Conservation (phyloP, 2,329 filamentous ascomycete genomes). For the Diplocarpon rosae region DNA sequence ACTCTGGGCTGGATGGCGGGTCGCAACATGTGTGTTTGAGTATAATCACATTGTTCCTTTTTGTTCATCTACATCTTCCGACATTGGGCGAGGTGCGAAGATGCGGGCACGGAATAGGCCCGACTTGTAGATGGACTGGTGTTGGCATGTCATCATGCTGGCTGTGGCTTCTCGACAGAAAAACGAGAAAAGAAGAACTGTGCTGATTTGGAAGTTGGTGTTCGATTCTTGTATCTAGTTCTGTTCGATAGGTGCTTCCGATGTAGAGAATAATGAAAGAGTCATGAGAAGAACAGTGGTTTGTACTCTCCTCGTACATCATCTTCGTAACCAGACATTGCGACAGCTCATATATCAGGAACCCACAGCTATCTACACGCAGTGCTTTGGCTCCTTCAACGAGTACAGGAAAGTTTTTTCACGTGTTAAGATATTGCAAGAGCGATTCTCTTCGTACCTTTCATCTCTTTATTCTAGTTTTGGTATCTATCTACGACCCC, state of each 20-base stretch:
- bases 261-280: conserved; percentile 5
- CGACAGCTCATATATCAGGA: too few relatives aligned
- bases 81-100: background rate
- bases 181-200: background rate
- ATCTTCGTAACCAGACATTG: background rate
- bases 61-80: background rate
- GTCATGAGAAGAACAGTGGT: background rate
- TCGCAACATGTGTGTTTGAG: conserved; percentile 5
- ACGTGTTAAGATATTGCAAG: too few relatives aligned
- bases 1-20: conserved; percentile 1
- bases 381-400: too few relatives aligned
- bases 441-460: too few relatives aligned
- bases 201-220: conserved; percentile 4
- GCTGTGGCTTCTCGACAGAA: background rate
- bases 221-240: conserved; percentile 14
- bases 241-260: conserved; percentile 3
- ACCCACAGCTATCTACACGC: too few relatives aligned
- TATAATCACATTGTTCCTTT: conserved; percentile 2
- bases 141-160: background rate
- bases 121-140: background rate
- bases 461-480: background rate
- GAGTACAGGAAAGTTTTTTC: too few relatives aligned
- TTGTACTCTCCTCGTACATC: too few relatives aligned
- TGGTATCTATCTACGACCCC: background rate
- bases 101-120: background rate